Percentiles rank a stretch among this genome's conserved stretches.
These are phyloP conservation scores for Plenodomus tracheiphilus DNA, from an alignment of 2,329 filamentous ascomycete species.

Conservation along the genomic window DNA sequence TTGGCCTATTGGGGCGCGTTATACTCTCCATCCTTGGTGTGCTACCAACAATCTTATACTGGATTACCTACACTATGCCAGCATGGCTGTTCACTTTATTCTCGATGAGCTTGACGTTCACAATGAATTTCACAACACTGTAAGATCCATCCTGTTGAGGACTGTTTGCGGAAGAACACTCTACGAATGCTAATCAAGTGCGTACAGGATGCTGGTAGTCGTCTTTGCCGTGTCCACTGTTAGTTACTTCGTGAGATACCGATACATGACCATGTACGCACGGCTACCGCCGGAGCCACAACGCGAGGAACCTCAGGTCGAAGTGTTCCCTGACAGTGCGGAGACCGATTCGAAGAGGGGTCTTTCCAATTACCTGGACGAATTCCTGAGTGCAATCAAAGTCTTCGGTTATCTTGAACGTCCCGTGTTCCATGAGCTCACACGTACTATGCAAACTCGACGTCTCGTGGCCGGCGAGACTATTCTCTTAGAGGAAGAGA, in stretches of 20 bases:
- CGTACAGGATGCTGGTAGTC: constrained; percentile 62
- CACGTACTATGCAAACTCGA: constrained; percentile 95
- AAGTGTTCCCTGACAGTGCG: constrained; percentile 90
- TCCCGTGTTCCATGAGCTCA: constrained; percentile 96
- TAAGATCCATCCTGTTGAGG: constrained; percentile 51
- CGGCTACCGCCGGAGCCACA: constrained; percentile 91
- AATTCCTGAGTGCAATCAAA: constrained; percentile 97
- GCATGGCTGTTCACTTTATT: constrained; percentile 87
- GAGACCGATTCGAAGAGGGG: constrained; percentile 89
- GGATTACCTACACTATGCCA: constrained; percentile 82
- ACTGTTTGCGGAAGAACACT: neutral
- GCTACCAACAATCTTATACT: constrained; percentile 68
- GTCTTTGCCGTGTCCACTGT: constrained; percentile 77
- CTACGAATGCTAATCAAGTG: constrained; percentile 26
- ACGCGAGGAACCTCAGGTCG: constrained; percentile 92
- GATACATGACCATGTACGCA: constrained; percentile 96
- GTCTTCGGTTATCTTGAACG: constrained; percentile 97
- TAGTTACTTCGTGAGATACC: constrained; percentile 93
- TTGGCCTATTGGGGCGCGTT: constrained; percentile 53
- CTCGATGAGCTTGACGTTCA: constrained; percentile 92
- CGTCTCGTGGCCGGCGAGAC: constrained; percentile 97
- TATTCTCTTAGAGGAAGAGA: constrained; percentile 91
- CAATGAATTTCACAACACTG: constrained; percentile 97
- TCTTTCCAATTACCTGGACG: constrained; percentile 93
- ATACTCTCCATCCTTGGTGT: constrained; percentile 56